phyloP scores from a whole-genome alignment of 2,329 filamentous ascomycete genomes.

The Dryadomyces sulphureus region DNA sequence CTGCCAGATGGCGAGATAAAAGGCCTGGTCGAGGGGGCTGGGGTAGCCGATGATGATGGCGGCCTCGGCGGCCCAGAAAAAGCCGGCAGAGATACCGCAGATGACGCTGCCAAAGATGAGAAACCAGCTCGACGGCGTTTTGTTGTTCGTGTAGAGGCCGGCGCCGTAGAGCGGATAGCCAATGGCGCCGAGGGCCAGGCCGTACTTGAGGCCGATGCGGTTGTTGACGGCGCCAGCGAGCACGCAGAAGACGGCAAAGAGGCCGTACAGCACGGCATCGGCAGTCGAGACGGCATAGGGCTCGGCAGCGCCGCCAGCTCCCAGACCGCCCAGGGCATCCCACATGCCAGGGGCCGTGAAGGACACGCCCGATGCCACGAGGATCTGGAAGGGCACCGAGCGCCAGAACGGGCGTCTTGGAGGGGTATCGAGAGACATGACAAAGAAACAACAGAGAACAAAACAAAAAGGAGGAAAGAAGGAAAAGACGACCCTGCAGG shows the following conservation, averaged over 20 bases:
- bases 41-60: constrained; percentile 2
- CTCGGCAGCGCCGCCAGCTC: neutral
- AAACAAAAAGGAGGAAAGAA: no score
- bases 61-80: constrained; percentile 3
- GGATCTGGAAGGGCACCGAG: neutral
- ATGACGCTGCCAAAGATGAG: neutral
- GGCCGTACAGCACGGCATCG: constrained; percentile 3
- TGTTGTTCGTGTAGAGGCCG: constrained; percentile 2
- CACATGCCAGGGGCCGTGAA: neutral
- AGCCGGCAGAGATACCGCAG: neutral
- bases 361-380: neutral
- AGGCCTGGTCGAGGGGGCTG: neutral
- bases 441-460: no score
- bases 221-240: constrained; percentile 2
- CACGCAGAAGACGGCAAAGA: constrained; percentile 1
- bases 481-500: no score
- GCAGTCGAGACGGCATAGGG: neutral
- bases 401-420: neutral
- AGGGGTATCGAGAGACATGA: neutral
- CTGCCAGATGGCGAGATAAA: constrained; percentile 48
- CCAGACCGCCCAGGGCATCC: neutral
- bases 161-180: constrained; percentile 2
- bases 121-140: neutral
- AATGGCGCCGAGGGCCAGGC: neutral
- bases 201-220: neutral